Conservation (phyloP, 2,329 filamentous ascomycete genomes). For the Bisporella sp. region DNA sequence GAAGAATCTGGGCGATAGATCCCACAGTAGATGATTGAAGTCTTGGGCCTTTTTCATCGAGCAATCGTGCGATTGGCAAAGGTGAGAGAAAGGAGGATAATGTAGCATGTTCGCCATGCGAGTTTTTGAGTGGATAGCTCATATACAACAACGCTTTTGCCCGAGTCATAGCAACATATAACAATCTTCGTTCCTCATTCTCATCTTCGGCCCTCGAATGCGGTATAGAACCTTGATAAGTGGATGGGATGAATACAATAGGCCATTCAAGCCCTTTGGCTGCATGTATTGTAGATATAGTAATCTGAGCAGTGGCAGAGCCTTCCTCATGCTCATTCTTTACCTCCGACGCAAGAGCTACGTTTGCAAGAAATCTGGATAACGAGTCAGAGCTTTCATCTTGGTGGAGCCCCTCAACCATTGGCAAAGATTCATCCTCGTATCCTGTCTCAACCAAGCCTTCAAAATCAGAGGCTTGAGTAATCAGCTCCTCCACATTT, state of each 20-base stretch:
- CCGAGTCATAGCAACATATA: slow-evolving; percentile 96
- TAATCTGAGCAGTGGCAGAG: slow-evolving; percentile 58
- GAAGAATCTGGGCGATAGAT: slow-evolving; percentile 70
- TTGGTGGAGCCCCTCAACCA: slow-evolving; percentile 67
- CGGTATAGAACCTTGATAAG: slow-evolving; percentile 85
- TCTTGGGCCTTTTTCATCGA: slow-evolving; percentile 60
- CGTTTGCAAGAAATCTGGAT: slow-evolving; percentile 79
- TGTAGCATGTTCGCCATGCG: slow-evolving; percentile 53
- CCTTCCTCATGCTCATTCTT: slow-evolving; percentile 55
- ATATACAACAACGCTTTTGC: slow-evolving; percentile 82
- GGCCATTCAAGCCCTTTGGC: slow-evolving; percentile 97
- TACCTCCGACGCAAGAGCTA: slow-evolving; percentile 76
- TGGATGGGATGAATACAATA: slow-evolving; percentile 83
- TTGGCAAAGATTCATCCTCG: slow-evolving; percentile 52
- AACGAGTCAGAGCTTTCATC: slow-evolving; percentile 56
- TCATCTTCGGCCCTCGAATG: slow-evolving; percentile 79
- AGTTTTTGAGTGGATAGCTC: slow-evolving; percentile 67
- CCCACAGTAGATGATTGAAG: slow-evolving; percentile 56
- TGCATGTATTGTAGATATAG: slow-evolving; percentile 92
- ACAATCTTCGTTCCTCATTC: slow-evolving; percentile 78
- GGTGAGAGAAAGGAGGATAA: slow-evolving; percentile 67
- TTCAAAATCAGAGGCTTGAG: slow-evolving; percentile 66
- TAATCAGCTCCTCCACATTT: slow-evolving; percentile 84
- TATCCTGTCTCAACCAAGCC: slow-evolving; percentile 19
- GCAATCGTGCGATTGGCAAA: slow-evolving; percentile 40